Percentiles rank a stretch among this genome's conserved stretches.
phyloP scores from a whole-genome alignment of 306 rosid species.

The Fagus sylvatica region DNA sequence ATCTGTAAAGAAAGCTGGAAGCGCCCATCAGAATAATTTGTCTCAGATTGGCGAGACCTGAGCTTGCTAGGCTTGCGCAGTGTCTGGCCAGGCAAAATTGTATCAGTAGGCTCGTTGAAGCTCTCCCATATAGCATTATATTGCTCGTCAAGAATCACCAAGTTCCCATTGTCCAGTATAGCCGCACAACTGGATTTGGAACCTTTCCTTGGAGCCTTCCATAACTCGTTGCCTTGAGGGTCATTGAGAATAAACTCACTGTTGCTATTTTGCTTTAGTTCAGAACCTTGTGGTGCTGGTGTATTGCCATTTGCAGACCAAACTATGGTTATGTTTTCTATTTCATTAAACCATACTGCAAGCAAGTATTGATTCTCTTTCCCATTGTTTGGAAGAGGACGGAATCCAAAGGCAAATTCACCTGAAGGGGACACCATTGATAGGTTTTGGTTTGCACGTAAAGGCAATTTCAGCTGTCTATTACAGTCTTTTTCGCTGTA shows the following conservation, averaged over 20 bases:
- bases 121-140: conserved; percentile 31
- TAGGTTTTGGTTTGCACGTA: neutral
- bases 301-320: conserved; percentile 33
- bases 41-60: conserved; percentile 11
- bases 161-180: conserved; percentile 31
- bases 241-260: conserved; percentile 6
- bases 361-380: conserved; percentile 8
- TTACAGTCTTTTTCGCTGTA: neutral
- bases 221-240: neutral
- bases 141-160: conserved; percentile 6
- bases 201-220: conserved; percentile 1
- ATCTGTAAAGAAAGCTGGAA: conserved; percentile 19
- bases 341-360: conserved; percentile 20
- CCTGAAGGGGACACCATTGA: neutral
- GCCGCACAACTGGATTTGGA: conserved; percentile 6
- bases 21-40: conserved; percentile 23
- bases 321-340: conserved; percentile 16
- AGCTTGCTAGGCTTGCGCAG: neutral
- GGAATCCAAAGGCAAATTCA: conserved; percentile 25
- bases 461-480: neutral
- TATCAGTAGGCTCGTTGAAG: conserved; percentile 25
- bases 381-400: neutral
- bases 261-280: conserved; percentile 7
- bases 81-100: neutral
- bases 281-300: conserved; percentile 19